Evolutionary conservation across 2,329 filamentous ascomycete genomes (phyloP).

Genomic region (Penicillium sp.): DNA sequence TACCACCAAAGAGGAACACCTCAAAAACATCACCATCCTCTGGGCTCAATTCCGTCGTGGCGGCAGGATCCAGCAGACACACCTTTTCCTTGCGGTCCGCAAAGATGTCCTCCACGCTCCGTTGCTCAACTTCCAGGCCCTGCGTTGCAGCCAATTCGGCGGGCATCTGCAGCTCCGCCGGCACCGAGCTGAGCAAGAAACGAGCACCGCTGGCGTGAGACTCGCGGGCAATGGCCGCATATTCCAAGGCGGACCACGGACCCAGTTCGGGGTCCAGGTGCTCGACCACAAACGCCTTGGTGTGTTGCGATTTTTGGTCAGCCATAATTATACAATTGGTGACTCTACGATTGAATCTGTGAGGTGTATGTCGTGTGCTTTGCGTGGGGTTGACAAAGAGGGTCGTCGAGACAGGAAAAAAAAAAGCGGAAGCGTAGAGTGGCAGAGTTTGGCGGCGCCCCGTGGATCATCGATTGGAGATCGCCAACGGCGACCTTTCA

Average conservation of each 20-base stretch:
- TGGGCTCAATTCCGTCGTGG: constrained; percentile 71
- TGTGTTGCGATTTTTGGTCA: constrained; percentile 12
- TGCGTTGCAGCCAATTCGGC: constrained; percentile 55
- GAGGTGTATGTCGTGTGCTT: background rate
- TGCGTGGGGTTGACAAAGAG: background rate
- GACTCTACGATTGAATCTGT: background rate
- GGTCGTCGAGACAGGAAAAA: background rate
- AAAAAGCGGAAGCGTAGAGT: constrained; percentile 1
- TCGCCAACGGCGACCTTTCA: background rate
- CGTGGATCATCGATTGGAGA: background rate
- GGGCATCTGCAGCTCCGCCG: constrained; percentile 56
- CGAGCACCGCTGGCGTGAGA: constrained; percentile 59
- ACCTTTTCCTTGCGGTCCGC: constrained; percentile 65
- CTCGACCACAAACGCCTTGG: constrained; percentile 85
- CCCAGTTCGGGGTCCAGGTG: constrained; percentile 94
- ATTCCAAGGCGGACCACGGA: constrained; percentile 90
- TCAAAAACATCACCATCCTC: constrained; percentile 79
- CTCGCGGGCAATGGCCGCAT: constrained; percentile 78
- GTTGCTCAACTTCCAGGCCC: constrained; percentile 63
- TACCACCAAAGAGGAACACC: constrained; percentile 91
- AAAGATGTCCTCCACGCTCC: constrained; percentile 79
- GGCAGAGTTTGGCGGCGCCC: constrained; percentile 2
- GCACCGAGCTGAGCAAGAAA: constrained; percentile 80
- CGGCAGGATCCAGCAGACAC: constrained; percentile 84
- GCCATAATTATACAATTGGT: constrained; percentile 15